Evolutionary conservation across 306 rosid species (phyloP).

Genomic region (Notholithocarpus densiflorus): DNA sequence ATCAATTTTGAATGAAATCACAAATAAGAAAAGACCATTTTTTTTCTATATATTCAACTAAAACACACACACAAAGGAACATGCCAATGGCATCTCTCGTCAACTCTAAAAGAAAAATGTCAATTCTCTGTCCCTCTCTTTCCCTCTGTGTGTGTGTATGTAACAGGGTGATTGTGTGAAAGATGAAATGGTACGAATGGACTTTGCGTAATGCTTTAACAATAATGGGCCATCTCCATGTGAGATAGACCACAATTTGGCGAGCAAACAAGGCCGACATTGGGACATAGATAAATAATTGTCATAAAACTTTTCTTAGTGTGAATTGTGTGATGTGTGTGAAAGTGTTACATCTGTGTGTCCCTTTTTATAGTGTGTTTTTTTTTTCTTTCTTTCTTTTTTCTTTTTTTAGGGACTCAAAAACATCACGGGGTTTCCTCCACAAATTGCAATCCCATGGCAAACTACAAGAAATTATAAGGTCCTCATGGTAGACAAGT

Average conservation of each 20-base stretch:
- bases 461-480: too few species aligned
- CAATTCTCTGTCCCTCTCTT: not conserved
- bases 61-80: slow-evolving; percentile 13
- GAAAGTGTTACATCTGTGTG: not conserved
- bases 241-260: not conserved
- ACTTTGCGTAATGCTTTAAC: not conserved
- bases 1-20: slow-evolving; percentile 14
- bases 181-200: not conserved
- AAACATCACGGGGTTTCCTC: too few species aligned
- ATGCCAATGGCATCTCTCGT: not conserved
- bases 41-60: not conserved
- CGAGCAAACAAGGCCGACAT: not conserved
- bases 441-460: too few species aligned
- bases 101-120: not conserved
- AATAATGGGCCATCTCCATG: not conserved
- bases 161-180: not conserved
- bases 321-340: not conserved
- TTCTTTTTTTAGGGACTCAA: too few species aligned
- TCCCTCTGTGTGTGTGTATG: too few species aligned
- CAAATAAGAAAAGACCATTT: too few species aligned
- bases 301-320: not conserved
- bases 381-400: too few species aligned
- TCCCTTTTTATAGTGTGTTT: not conserved
- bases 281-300: not conserved
- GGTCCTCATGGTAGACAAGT: too few species aligned